These are phyloP conservation scores for Linum lewisii DNA, from an alignment of 345 rosid species.

Conservation along the genomic window DNA sequence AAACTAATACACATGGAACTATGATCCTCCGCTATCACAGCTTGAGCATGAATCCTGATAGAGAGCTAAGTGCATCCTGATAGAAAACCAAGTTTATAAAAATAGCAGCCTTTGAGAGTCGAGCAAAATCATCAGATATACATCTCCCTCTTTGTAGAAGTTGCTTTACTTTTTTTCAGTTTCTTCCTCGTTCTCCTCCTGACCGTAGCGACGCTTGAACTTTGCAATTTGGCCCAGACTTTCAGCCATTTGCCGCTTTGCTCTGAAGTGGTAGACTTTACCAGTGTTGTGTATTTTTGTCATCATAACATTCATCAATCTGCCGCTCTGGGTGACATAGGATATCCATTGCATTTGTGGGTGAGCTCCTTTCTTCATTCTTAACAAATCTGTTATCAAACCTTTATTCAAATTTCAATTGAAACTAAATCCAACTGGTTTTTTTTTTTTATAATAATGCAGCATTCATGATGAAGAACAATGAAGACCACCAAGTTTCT, in stretches of 20 bases:
- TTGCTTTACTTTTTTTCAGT: conserved; percentile 12
- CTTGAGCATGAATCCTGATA: not conserved
- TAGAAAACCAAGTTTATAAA: too few relatives aligned
- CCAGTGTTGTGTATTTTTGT: conserved; percentile 74
- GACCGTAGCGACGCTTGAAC: conserved; percentile 71
- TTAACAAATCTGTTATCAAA: conserved; percentile 4
- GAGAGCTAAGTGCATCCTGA: not conserved
- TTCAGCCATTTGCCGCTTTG: conserved; percentile 81
- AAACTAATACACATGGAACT: too few relatives aligned
- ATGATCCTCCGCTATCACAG: too few relatives aligned
- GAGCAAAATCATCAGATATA: too few relatives aligned
- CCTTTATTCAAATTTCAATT: too few relatives aligned
- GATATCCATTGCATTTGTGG: conserved; percentile 98
- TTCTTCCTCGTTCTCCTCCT: conserved; percentile 36
- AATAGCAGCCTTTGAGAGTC: too few relatives aligned
- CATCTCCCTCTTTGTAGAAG: too few relatives aligned
- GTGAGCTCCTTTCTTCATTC: conserved; percentile 90
- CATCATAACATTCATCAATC: conserved; percentile 86
- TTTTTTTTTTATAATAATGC: too few relatives aligned
- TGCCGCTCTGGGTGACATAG: conserved; percentile 79
- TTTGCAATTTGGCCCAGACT: conserved; percentile 77
- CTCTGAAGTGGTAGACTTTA: conserved; percentile 79
- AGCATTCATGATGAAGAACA: too few relatives aligned
- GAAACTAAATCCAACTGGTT: too few relatives aligned
- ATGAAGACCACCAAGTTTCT: too few relatives aligned